A percentile compares a stretch with the other conserved stretches of the same genome.
These are phyloP conservation scores for Phytopythium ostracodes DNA, from an alignment of 352 stramenopile species.

Conservation along the genomic window DNA sequence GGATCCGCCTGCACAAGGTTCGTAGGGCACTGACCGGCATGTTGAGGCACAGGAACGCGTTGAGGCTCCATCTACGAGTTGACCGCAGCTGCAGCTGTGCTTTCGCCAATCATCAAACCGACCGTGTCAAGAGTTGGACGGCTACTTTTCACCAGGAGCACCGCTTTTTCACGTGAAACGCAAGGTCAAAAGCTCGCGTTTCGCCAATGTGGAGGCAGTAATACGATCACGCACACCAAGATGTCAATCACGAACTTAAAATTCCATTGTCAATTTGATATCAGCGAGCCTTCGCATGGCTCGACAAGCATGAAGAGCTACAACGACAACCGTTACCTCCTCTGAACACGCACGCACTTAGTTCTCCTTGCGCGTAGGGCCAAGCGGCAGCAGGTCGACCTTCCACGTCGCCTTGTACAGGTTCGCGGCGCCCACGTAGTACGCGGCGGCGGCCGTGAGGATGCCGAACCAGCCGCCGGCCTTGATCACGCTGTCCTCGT, in stretches of 20 bases:
- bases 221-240: neutral
- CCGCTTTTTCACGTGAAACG: neutral
- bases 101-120: no score
- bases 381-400: conserved; percentile 1
- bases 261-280: neutral
- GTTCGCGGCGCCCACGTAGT: conserved; percentile 5
- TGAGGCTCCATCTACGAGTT: no score
- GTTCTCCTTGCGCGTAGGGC: neutral
- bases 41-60: no score
- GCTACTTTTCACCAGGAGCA: neutral
- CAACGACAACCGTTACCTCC: neutral
- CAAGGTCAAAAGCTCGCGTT: neutral
- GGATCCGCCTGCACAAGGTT: no score
- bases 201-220: neutral
- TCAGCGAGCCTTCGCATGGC: neutral
- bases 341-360: neutral
- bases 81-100: no score
- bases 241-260: neutral
- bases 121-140: neutral
- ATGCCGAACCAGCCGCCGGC: conserved; percentile 2
- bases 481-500: neutral
- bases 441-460: neutral
- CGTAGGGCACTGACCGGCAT: no score
- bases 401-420: conserved; percentile 8
- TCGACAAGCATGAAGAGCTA: neutral